phyloP scores from a whole-genome alignment of 2,329 filamentous ascomycete genomes.

The Xylogone sp. region DNA sequence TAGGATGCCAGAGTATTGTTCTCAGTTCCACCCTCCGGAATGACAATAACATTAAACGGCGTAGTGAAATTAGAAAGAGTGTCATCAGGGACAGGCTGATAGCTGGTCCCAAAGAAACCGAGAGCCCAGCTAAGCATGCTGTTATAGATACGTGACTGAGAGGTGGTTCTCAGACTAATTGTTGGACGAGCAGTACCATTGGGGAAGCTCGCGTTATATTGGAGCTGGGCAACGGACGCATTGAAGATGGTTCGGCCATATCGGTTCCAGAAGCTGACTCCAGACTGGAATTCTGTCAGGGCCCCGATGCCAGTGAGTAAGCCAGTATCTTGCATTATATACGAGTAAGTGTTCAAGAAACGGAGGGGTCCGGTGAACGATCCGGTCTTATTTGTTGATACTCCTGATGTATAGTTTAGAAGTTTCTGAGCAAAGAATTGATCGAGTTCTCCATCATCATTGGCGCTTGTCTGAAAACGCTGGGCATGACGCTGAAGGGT shows the following conservation, averaged over 20 bases:
- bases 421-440: constrained; percentile 46
- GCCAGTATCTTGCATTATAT: constrained; percentile 36
- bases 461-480: constrained; percentile 40
- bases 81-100: constrained; percentile 32
- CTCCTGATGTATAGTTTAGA: constrained; percentile 34
- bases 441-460: constrained; percentile 46
- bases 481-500: constrained; percentile 51
- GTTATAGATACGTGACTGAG: constrained; percentile 50
- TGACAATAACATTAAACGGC: constrained; percentile 45
- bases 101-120: constrained; percentile 48
- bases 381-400: constrained; percentile 25
- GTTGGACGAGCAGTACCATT: constrained; percentile 44
- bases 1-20: constrained; percentile 52
- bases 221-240: constrained; percentile 40
- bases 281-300: constrained; percentile 43
- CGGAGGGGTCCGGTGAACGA: constrained; percentile 42
- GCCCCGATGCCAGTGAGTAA: constrained; percentile 47
- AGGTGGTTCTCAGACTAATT: constrained; percentile 49
- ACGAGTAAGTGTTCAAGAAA: constrained; percentile 50
- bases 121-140: constrained; percentile 49
- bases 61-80: constrained; percentile 34
- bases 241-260: constrained; percentile 52
- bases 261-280: constrained; percentile 48
- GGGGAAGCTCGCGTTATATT: constrained; percentile 41
- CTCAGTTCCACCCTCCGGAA: constrained; percentile 44